Evolutionary conservation across 2,329 filamentous ascomycete species (phyloP), one percentile per base, ranked within the genome.

Genomic region (Cladorrhinum sp.): DNA sequence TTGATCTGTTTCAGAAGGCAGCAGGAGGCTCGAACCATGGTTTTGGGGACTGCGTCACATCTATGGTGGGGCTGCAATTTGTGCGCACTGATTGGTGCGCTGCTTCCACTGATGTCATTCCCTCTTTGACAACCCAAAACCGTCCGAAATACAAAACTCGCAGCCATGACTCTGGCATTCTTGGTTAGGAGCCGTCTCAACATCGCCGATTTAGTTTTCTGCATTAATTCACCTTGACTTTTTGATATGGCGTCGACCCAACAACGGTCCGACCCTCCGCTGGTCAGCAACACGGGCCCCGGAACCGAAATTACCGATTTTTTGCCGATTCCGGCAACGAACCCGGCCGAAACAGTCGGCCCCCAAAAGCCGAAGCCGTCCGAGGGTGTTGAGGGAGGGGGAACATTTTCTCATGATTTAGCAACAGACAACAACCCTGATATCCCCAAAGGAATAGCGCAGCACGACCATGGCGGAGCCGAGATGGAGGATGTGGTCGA

Each of bases 401-500:
- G 72, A 1, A 74, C 75, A 0, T 66, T 77, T 2, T 77, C 75
- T 0, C 79, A 82, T 66, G 73, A 75, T 16, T 69, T 81, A 3
- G 79, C 79, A 1, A 73, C 73, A n/a, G 70, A 72, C 12, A 72
- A 76, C 55, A 74, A 77, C 50, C 76, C 76, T 3, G 71, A 78
- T 39, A 8, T 46, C 7, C 54, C 54, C 1, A 78, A 77, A 57
- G 81, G 81, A 9, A 67, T 74, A 1, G 77, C 75, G 14, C 81
- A 85, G 70, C 70, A 76, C 18, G 75, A 78, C 12, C 77, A 81
- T 57, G 77, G 79, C 6, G 81, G 8, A 10, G 3, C 42, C 8
- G 42, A 20, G 4, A 46, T 20, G 7, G 54, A 74, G 60, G 86
- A 88, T 61, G 86, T 89, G 2, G 80, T 81, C 52, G 81, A 91